phyloP scores from a whole-genome alignment of 202 grass and related monocot genomes.

The Dendrocalamus latiflorus region DNA sequence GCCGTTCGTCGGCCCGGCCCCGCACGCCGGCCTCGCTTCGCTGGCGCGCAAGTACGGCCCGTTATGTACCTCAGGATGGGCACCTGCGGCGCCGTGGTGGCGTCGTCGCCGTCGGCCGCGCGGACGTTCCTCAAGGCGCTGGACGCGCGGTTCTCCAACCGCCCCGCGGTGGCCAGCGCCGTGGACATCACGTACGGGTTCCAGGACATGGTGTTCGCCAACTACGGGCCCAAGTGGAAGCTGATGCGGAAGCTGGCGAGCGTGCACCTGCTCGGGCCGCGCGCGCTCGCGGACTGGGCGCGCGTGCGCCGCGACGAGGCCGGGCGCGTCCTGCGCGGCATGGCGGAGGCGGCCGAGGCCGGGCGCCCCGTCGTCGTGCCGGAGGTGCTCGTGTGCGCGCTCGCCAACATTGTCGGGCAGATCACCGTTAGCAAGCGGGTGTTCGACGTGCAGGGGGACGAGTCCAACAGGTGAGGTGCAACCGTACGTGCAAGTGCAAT shows the following conservation, averaged over 20 bases:
- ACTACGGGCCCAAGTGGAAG: slow-evolving; percentile 75
- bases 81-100: slow-evolving; percentile 58
- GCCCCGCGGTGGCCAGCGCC: slow-evolving; percentile 49
- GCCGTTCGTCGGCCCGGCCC: slow-evolving; percentile 56
- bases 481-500: no score
- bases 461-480: slow-evolving; percentile 39
- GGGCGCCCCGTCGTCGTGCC: slow-evolving; percentile 51
- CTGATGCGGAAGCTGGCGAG: slow-evolving; percentile 82
- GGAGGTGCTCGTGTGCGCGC: slow-evolving; percentile 67
- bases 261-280: slow-evolving; percentile 66
- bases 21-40: slow-evolving; percentile 50
- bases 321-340: neutral
- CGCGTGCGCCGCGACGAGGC: slow-evolving; percentile 60
- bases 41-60: slow-evolving; percentile 50
- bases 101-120: slow-evolving; percentile 57
- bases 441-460: slow-evolving; percentile 61
- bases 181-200: slow-evolving; percentile 62
- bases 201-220: slow-evolving; percentile 85
- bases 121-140: slow-evolving; percentile 62
- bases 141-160: slow-evolving; percentile 61
- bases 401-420: slow-evolving; percentile 77
- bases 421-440: slow-evolving; percentile 79
- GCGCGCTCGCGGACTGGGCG: slow-evolving; percentile 60
- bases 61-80: slow-evolving; percentile 91
- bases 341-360: slow-evolving; percentile 11